Conservation (phyloP, 2,329 filamentous ascomycete species). For the Trichoderma sp. region DNA sequence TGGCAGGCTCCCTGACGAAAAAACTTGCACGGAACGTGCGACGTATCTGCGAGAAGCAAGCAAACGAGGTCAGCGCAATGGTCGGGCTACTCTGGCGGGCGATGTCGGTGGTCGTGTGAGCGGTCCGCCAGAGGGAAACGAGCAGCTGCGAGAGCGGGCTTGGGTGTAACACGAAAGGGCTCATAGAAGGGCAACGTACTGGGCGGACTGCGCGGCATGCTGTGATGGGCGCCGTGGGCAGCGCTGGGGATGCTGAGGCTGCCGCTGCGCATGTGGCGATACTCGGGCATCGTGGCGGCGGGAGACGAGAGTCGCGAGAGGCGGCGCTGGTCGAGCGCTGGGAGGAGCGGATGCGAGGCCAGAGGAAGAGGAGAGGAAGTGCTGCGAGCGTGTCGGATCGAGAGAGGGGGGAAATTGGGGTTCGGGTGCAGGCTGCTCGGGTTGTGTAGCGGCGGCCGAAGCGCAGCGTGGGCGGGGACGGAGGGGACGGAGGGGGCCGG, state of each 20-base stretch:
- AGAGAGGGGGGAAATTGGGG: constrained; percentile 26
- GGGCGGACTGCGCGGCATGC: constrained; percentile 60
- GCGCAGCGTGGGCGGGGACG: constrained; percentile 14
- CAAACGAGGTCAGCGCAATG: constrained; percentile 25
- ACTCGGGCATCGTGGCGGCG: constrained; percentile 50
- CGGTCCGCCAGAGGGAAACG: constrained; percentile 10
- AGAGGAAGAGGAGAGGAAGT: constrained; percentile 29
- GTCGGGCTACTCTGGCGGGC: background rate
- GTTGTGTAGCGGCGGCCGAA: constrained; percentile 6
- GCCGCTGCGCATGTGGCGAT: constrained; percentile 59
- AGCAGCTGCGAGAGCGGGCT: constrained; percentile 1
- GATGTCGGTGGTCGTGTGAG: constrained; percentile 23
- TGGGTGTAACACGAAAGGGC: constrained; percentile 7
- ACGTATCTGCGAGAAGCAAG: constrained; percentile 67
- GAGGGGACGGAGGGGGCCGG: constrained; percentile 6
- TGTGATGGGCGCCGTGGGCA: constrained; percentile 34
- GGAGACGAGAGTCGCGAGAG: constrained; percentile 26
- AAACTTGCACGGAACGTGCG: constrained; percentile 99
- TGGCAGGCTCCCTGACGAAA: constrained; percentile 95
- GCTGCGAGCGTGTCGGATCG: constrained; percentile 28
- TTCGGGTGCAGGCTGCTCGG: constrained; percentile 24
- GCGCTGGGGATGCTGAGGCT: constrained; percentile 56
- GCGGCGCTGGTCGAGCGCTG: constrained; percentile 25
- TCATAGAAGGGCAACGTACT: constrained; percentile 47
- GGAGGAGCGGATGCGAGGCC: constrained; percentile 18